Conservation (phyloP, 176 grass and related monocot species). For the Bonia amplexicaulis region DNA sequence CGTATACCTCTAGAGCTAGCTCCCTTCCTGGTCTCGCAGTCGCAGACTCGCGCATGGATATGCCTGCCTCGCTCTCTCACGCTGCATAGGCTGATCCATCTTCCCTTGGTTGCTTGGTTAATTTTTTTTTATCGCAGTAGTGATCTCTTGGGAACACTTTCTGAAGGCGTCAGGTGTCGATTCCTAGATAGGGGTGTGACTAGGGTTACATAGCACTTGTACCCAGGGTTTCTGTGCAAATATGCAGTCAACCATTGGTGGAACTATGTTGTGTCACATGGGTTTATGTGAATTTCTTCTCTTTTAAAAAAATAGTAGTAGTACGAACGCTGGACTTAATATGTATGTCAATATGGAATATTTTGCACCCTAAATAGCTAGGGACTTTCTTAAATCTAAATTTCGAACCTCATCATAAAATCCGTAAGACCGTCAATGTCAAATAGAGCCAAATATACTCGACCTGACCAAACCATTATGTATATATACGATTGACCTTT, state of each 20-base stretch:
- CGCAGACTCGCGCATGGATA: background rate
- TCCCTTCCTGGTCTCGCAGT: background rate
- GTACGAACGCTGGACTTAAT: background rate
- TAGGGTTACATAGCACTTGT: background rate
- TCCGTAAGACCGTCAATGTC: background rate
- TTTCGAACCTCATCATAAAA: background rate
- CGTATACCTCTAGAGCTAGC: background rate
- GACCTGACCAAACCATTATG: background rate
- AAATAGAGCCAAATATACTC: background rate
- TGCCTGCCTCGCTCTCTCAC: background rate
- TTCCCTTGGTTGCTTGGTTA: background rate
- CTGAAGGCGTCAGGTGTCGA: background rate
- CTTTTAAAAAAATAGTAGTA: background rate
- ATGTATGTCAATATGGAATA: background rate
- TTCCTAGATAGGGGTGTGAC: background rate
- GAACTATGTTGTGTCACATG: background rate
- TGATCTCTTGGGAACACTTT: background rate
- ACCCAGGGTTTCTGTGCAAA: background rate
- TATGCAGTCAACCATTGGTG: background rate
- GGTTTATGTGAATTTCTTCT: background rate
- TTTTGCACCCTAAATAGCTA: background rate
- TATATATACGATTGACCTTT: background rate
- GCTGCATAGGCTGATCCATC: background rate
- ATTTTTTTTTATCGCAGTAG: background rate
- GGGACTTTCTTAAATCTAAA: background rate